Base-by-base conservation (phyloP, 805 yeast species). In the Ogataea henricii region DNA sequence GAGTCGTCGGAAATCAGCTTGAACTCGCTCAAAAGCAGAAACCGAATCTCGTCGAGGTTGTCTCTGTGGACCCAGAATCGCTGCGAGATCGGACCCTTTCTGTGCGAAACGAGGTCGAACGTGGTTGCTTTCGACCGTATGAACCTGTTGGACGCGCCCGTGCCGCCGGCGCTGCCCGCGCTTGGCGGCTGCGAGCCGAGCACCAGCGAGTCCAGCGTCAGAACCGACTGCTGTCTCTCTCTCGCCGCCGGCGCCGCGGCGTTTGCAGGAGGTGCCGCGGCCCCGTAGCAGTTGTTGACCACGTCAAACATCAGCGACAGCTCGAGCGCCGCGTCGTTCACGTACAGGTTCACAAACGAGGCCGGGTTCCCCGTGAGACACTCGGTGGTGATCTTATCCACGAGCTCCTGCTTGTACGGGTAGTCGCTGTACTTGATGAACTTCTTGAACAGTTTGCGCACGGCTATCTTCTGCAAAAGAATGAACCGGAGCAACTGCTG, bases 361-460 rank as follows among this genome's bases (percentile, higher is more conserved):
- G 74, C 72, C 0, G 74, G 73, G 48, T 78, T 75, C 7, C 60
- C 63, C 13, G 57, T 52, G 13, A 69, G 49, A 33, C 56, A 66
- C 16, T 58, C 60, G 2, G 52, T 33, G 8, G 58, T 59, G 29
- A 69, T 66, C 49, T 66, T 67, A 44, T 65, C 59, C 6, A 68
- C 60, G 9, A 68, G 56, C 37, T 65, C 68, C 37, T 61, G 59
- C 43, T 68, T 68, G 46, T 64, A 59, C 12, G 52, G 47, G 43
- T 62, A 67, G 5, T 57, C 56, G 45, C 73, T 71, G 58, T 79
- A 72, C 58, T 79, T 79, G 40, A 70, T 41, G 50, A 78, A 85
- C 62, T 89, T 88, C 68, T 89, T 88, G 58, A 88, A 71, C 42
- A 88, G 74, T 67, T 88, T 88, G 52, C 83, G 74, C 41, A 86